A percentile compares a stretch with the other conserved stretches of the same genome.
Evolutionary conservation across 129 eudicot genomes (phyloP).

Genomic region (Chrysanthemum lavandulifolium): DNA sequence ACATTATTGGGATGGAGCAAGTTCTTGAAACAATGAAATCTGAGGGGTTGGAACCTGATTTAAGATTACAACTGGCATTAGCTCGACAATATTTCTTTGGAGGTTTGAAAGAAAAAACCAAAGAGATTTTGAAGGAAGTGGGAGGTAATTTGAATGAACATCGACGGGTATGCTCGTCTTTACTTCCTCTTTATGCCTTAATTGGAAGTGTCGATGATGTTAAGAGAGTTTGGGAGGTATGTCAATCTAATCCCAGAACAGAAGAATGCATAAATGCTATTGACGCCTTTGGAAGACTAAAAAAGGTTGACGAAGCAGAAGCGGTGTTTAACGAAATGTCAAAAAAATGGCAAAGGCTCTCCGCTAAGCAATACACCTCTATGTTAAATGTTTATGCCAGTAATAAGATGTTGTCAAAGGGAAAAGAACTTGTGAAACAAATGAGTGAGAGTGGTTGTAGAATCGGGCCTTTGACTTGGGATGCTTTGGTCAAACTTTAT

Average conservation of each 20-base stretch:
- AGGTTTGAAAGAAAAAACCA: constrained; percentile 69
- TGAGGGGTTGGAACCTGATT: constrained; percentile 46
- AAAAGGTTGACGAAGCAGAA: constrained; percentile 70
- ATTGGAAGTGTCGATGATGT: constrained; percentile 66
- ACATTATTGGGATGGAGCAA: constrained; percentile 70
- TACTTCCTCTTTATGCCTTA: constrained; percentile 64
- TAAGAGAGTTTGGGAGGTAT: constrained; percentile 60
- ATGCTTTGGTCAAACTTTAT: constrained; percentile 66
- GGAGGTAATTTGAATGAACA: constrained; percentile 39
- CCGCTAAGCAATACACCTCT: constrained; percentile 42
- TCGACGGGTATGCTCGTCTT: constrained; percentile 39
- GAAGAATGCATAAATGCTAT: constrained; percentile 56
- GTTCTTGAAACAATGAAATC: constrained; percentile 77
- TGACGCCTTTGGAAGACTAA: constrained; percentile 73
- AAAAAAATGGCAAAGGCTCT: constrained; percentile 32
- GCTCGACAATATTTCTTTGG: constrained; percentile 53
- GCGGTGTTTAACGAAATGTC: constrained; percentile 49
- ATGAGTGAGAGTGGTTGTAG: constrained; percentile 64
- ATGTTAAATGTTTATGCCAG: constrained; percentile 61
- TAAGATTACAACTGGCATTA: constrained; percentile 44
- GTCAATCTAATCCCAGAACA: constrained; percentile 46
- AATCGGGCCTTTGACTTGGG: constrained; percentile 73
- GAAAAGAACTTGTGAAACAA: constrained; percentile 66
- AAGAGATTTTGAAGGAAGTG: constrained; percentile 58
- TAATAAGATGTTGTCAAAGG: constrained; percentile 65